These are phyloP conservation scores for Thelonectria rubi DNA, from an alignment of 2,329 filamentous ascomycete genomes.

Conservation along the genomic window DNA sequence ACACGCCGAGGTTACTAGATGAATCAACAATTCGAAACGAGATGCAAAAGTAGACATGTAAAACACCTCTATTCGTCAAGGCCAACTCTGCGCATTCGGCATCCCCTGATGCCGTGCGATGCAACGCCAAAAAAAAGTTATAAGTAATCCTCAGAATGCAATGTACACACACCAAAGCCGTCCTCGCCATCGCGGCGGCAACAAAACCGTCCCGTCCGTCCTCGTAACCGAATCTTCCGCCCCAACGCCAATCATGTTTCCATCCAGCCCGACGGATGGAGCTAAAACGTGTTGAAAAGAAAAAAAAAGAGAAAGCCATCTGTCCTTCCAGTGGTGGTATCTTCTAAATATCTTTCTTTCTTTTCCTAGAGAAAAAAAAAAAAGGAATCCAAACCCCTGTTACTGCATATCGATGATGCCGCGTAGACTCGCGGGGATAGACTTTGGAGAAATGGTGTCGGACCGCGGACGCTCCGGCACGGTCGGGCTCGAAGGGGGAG, in stretches of 20 bases:
- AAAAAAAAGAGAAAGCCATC: not conserved
- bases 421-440: constrained; percentile 52
- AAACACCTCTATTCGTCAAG: constrained; percentile 16
- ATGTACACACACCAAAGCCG: constrained; percentile 21
- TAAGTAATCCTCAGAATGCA: not conserved
- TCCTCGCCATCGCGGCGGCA: constrained; percentile 20
- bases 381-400: not conserved
- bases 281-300: not conserved
- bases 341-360: not conserved
- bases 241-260: constrained; percentile 27
- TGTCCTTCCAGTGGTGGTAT: constrained; percentile 6
- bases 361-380: not conserved
- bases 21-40: not conserved
- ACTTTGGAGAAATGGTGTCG: constrained; percentile 56
- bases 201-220: constrained; percentile 3
- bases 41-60: not conserved
- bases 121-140: not conserved
- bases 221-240: constrained; percentile 28
- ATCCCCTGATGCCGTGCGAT: constrained; percentile 10
- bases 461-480: constrained; percentile 30
- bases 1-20: too few species aligned
- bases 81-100: constrained; percentile 10
- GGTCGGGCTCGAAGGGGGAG: constrained; percentile 36
- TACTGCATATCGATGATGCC: constrained; percentile 47
- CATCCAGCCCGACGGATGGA: constrained; percentile 23